Conservation (phyloP, 2,329 filamentous ascomycete genomes). For the Nannizziopsis arthrosporioides region DNA sequence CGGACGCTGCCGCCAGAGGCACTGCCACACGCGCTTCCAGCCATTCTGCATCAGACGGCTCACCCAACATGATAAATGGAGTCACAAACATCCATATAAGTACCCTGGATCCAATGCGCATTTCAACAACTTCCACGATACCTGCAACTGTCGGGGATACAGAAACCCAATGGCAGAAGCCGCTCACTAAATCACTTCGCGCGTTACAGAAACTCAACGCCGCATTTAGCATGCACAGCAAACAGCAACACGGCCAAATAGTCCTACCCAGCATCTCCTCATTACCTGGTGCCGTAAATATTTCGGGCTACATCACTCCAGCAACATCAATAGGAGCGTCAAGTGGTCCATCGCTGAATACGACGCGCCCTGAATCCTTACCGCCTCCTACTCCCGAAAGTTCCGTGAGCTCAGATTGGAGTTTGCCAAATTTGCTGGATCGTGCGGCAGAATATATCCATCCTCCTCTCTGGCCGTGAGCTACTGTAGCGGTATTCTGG, state of each 20-base stretch:
- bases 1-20: slow-evolving; percentile 23
- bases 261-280: background rate
- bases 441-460: slow-evolving; percentile 39
- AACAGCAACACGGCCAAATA: slow-evolving; percentile 14
- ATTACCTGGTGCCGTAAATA: slow-evolving; percentile 5
- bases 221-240: slow-evolving; percentile 24
- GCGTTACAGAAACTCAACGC: slow-evolving; percentile 37
- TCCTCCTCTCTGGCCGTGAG: slow-evolving; percentile 32
- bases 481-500: background rate
- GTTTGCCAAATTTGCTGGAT: slow-evolving; percentile 35
- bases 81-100: slow-evolving; percentile 21
- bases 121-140: slow-evolving; percentile 22
- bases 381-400: slow-evolving; percentile 39
- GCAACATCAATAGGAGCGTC: background rate
- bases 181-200: slow-evolving; percentile 35
- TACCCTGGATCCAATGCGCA: slow-evolving; percentile 18
- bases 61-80: slow-evolving; percentile 22
- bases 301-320: slow-evolving; percentile 8
- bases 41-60: slow-evolving; percentile 1
- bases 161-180: slow-evolving; percentile 37
- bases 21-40: slow-evolving; percentile 2
- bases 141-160: slow-evolving; percentile 25
- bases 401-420: slow-evolving; percentile 38
- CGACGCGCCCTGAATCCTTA: slow-evolving; percentile 24
- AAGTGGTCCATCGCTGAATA: slow-evolving; percentile 5